Evolutionary conservation across 2,329 filamentous ascomycete genomes (phyloP).

Genomic region (Fonsecaea erecta): DNA sequence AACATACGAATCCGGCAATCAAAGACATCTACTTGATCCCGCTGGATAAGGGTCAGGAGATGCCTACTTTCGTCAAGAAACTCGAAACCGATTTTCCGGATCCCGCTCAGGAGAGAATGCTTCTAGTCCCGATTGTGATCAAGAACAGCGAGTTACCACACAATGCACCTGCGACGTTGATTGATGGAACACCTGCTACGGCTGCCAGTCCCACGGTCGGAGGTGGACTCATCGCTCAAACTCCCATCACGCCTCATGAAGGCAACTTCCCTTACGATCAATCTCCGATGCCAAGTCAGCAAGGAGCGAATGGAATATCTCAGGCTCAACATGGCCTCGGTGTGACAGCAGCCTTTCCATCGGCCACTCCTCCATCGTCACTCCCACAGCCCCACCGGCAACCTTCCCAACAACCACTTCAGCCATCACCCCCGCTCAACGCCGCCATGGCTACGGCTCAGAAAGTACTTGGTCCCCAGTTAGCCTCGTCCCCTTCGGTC

Average conservation of each 20-base stretch:
- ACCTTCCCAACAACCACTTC: constrained; percentile 29
- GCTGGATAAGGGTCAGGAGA: constrained; percentile 70
- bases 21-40: constrained; percentile 92
- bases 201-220: constrained; percentile 25
- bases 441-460: constrained; percentile 60
- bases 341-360: constrained; percentile 24
- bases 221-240: constrained; percentile 29
- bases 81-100: constrained; percentile 84
- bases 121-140: constrained; percentile 85
- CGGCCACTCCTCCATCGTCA: constrained; percentile 30
- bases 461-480: constrained; percentile 64
- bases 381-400: constrained; percentile 25
- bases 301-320: constrained; percentile 42
- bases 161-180: constrained; percentile 39
- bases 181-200: constrained; percentile 38
- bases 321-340: constrained; percentile 28
- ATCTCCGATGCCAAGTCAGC: constrained; percentile 41
- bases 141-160: constrained; percentile 59
- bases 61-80: constrained; percentile 86
- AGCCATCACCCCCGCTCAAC: constrained; percentile 38
- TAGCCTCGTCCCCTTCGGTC: constrained; percentile 68
- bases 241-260: constrained; percentile 45
- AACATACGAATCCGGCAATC: constrained; percentile 74
- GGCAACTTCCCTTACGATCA: constrained; percentile 41
- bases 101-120: constrained; percentile 71